These are phyloP conservation scores for Waitea zeae DNA, from an alignment of 1,284 basidiomycete species.

Conservation along the genomic window DNA sequence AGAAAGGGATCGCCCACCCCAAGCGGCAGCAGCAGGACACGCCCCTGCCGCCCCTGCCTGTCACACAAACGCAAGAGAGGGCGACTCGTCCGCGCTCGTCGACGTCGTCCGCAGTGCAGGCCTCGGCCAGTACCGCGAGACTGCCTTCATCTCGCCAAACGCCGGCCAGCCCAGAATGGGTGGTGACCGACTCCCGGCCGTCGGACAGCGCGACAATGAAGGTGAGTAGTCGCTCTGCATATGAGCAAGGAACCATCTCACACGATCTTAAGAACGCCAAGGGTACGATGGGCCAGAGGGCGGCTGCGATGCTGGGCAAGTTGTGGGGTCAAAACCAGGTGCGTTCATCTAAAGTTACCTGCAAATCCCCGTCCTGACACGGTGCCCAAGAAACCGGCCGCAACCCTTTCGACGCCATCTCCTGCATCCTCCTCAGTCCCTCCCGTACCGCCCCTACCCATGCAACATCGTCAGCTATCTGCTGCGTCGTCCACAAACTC, in stretches of 20 bases:
- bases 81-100: constrained; percentile 17
- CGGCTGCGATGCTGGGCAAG: no score
- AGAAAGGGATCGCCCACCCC: constrained; percentile 22
- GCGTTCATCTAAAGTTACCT: no score
- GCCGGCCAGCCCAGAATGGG: not conserved
- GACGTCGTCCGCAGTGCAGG: constrained; percentile 13
- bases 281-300: no score
- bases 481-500: constrained; percentile 20
- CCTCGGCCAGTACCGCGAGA: not conserved
- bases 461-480: constrained; percentile 19
- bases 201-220: no score
- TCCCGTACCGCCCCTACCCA: constrained; percentile 54
- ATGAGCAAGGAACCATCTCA: no score
- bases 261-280: no score
- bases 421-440: constrained; percentile 43
- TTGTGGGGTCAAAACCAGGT: no score
- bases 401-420: no score
- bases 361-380: no score
- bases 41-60: constrained; percentile 30
- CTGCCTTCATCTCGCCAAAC: not conserved
- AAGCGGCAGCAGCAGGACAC: constrained; percentile 17
- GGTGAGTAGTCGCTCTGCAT: no score
- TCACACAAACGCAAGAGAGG: constrained; percentile 4
- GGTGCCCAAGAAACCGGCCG: no score
- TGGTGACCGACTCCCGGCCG: not conserved